These are phyloP conservation scores for Cyclostephanos tholiformis DNA, from an alignment of 108 stramenopile genomes.

Conservation along the genomic window DNA sequence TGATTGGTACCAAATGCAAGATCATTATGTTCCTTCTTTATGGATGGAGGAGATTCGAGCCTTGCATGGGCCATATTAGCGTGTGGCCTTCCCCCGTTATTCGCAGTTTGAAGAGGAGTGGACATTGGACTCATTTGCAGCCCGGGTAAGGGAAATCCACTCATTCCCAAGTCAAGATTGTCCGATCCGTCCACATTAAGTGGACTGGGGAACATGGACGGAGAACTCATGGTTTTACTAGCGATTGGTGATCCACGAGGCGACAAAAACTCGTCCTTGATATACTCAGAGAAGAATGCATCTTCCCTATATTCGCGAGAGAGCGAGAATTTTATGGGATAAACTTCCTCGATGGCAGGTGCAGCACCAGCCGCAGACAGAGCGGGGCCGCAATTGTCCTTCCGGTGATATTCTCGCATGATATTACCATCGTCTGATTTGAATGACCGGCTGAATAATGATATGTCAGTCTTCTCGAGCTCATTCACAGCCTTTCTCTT, in stretches of 20 bases:
- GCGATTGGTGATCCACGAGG: not conserved
- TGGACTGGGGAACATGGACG: slow-evolving; percentile 1
- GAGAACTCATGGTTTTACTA: slow-evolving; percentile 4
- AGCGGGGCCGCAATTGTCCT: not conserved
- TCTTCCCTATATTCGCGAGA: slow-evolving; percentile 18
- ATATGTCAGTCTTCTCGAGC: not conserved
- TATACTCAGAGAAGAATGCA: slow-evolving; percentile 21
- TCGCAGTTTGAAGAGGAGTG: not conserved
- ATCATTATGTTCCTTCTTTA: not conserved
- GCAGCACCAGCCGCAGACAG: not conserved
- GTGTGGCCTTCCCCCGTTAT: not conserved
- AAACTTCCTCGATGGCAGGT: not conserved
- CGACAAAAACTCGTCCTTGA: not conserved
- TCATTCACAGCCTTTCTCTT: not conserved
- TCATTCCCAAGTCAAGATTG: slow-evolving; percentile 1
- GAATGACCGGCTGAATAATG: not conserved
- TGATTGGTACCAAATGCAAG: not conserved
- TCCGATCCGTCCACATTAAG: not conserved
- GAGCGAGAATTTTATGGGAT: slow-evolving; percentile 24
- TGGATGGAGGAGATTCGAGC: not conserved
- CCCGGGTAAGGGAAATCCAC: not conserved
- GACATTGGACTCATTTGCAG: slow-evolving; percentile 8
- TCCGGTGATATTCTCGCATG: not conserved
- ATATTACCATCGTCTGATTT: not conserved
- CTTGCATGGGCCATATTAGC: not conserved